Base-by-base conservation (phyloP, 164 flowering plant species). In the Houttuynia cordata region DNA sequence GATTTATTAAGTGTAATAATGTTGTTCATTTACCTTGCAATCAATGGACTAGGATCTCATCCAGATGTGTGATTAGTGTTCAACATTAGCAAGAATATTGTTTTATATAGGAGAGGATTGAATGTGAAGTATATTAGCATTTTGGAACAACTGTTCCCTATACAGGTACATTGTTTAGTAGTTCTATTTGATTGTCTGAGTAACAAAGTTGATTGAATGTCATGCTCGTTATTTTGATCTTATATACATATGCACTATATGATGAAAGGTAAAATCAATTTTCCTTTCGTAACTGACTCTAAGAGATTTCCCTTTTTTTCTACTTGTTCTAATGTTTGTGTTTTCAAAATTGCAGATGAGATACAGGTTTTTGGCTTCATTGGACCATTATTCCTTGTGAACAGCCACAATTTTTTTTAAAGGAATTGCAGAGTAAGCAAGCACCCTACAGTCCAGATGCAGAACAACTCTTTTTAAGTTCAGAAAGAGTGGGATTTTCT, bases 141-240 rank as follows among this genome's bases (percentile, higher is more conserved):
- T 14, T 22, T 40, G 39, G 8, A 39, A 59, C 4, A 45, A 15
- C 13, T 60, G 18, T 6, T 21, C 23, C 7, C 55, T 20, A 19
- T 10, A 10, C 83, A 92, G 98, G 86, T 93, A 51, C 96, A 93
- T 62, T 89, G 94, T 74, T 75, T 89, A 19, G 98, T 97, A 21
- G 66, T 84, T 42, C 82, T 93, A 52, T 67, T 89, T 76, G 78
- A 77, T 63, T 60, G 72, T 30, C 37, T 2, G 37, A 30, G 37
- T 30, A 30, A 30, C 37, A 30, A 30, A n/a, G n/a, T n/a, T n/a
- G n/a, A n/a, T n/a, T n/a, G n/a, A n/a, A n/a, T n/a, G 88, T 64
- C 99, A 93, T 68, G 76, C 83, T 66, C 61, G 74, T 79, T 68
- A 67, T 93, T 66, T 71, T 79, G 58, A 77, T 88, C 64, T 68